These are phyloP conservation scores for Diaporthe ilicicola DNA, from an alignment of 2,329 filamentous ascomycete species.

Conservation along the genomic window DNA sequence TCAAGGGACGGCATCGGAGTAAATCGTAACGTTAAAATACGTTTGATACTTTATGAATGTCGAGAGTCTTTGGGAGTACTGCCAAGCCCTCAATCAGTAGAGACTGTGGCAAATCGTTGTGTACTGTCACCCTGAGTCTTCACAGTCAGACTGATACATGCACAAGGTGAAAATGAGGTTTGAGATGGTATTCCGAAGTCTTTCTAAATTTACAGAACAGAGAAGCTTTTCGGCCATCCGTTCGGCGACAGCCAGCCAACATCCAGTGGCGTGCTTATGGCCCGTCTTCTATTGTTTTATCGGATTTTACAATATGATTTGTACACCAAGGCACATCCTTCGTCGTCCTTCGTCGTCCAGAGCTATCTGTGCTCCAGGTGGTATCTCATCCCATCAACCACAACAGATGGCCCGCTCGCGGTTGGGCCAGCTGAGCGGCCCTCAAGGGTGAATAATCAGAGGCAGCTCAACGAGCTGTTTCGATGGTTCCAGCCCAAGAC, in stretches of 20 bases:
- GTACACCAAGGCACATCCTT: not conserved
- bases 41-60: not conserved
- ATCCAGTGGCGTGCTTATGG: not conserved
- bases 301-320: not conserved
- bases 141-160: not conserved
- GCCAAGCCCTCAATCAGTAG: not conserved
- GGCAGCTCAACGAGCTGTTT: not conserved
- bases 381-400: not conserved
- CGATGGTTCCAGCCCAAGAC: not conserved
- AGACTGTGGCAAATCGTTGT: not conserved
- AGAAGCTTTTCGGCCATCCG: not conserved
- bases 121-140: not conserved
- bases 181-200: constrained; percentile 7
- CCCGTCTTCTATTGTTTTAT: not conserved
- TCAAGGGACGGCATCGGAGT: not conserved
- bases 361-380: not conserved
- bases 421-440: not conserved
- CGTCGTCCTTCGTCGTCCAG: not conserved
- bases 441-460: not conserved
- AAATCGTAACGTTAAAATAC: not conserved
- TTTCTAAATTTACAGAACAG: constrained; percentile 24
- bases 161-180: not conserved
- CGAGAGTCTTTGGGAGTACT: not conserved
- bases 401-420: not conserved
- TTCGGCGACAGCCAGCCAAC: not conserved